phyloP scores from a whole-genome alignment of 2,329 filamentous ascomycete species.

The Emmonsiellopsis sp. region DNA sequence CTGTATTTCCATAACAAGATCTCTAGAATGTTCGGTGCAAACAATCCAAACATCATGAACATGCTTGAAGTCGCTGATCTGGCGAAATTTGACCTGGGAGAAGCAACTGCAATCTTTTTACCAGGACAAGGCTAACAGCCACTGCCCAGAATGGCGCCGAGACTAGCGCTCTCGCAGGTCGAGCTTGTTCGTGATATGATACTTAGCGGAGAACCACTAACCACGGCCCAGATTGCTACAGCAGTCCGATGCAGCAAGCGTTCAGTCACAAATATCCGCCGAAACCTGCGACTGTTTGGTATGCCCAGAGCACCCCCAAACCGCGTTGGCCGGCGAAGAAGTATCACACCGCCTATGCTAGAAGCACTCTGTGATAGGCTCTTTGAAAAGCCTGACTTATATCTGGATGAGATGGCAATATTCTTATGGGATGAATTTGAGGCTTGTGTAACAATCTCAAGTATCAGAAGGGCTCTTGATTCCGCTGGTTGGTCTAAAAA shows the following conservation, averaged over 20 bases:
- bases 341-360: constrained; percentile 17
- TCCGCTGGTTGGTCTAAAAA: constrained; percentile 23
- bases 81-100: too few relatives aligned
- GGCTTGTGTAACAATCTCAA: constrained; percentile 7
- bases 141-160: too few relatives aligned
- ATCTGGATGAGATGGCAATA: constrained; percentile 14
- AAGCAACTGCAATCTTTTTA: too few relatives aligned
- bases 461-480: constrained; percentile 18
- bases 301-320: constrained; percentile 13
- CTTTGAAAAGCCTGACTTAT: constrained; percentile 14
- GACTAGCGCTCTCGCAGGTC: constrained; percentile 6
- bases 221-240: constrained; percentile 9
- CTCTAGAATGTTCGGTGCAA: too few relatives aligned
- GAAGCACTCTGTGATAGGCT: constrained; percentile 18
- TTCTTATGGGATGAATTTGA: constrained; percentile 17
- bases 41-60: too few relatives aligned
- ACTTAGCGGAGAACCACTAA: constrained; percentile 11
- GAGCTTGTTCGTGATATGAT: constrained; percentile 12
- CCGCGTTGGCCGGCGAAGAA: constrained; percentile 15
- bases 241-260: constrained; percentile 12
- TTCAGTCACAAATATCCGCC: constrained; percentile 11
- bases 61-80: too few relatives aligned
- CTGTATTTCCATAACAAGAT: too few relatives aligned
- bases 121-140: too few relatives aligned
- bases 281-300: constrained; percentile 7